Conservation (phyloP, 108 stramenopile genomes). For the Cyclotella kingstonii region DNA sequence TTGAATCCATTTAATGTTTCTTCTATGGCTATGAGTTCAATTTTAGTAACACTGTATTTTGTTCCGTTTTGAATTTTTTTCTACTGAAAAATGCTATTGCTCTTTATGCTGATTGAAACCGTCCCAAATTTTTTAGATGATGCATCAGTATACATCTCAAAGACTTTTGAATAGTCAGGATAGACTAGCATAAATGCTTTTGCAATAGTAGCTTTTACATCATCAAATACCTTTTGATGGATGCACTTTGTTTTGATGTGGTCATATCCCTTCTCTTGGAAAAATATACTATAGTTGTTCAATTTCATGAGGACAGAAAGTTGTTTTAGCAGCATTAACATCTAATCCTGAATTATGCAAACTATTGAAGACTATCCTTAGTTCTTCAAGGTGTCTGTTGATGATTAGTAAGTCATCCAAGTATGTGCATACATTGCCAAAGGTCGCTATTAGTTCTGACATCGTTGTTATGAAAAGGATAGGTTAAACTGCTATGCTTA, state of each 20-base stretch:
- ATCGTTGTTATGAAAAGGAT: not conserved
- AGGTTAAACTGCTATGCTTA: not conserved
- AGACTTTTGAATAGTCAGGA: not conserved
- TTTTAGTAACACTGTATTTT: not conserved
- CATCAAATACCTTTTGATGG: not conserved
- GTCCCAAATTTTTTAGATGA: not conserved
- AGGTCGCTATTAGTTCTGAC: not conserved
- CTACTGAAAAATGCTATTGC: not conserved
- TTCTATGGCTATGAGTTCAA: not conserved
- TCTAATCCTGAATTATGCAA: not conserved
- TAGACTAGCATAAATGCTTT: not conserved
- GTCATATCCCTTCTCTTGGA: not conserved
- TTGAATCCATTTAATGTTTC: not conserved
- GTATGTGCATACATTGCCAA: not conserved
- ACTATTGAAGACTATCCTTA: not conserved
- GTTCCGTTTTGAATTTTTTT: not conserved
- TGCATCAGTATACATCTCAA: not conserved
- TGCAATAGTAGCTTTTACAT: not conserved
- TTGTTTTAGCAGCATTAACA: not conserved
- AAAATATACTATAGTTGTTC: not conserved
- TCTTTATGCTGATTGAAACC: not conserved
- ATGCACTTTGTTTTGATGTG: not conserved
- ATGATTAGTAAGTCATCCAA: not conserved
- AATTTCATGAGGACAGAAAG: not conserved
- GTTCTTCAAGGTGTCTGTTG: not conserved